Evolutionary conservation across 495 filamentous ascomycete species (phyloP), one percentile per base, ranked within the genome.

Genomic region (Hyaloscypha variabilis): DNA sequence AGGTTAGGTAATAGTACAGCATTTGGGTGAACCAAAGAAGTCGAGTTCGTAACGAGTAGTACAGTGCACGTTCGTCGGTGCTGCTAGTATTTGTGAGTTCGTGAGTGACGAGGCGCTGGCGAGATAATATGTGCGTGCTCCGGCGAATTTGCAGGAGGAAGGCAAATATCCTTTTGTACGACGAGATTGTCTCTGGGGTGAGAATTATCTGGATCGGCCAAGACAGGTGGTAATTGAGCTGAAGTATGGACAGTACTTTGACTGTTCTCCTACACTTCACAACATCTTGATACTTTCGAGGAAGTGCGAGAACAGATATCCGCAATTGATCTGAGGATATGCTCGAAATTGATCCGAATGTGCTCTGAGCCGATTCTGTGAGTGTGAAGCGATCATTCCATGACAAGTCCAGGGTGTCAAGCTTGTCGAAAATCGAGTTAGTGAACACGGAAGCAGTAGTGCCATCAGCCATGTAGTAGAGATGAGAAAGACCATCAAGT

Each of bases 181-280:
- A 77, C 0, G 71, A 59, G 28, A 94, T 81, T 0, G 87, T 83
- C 4, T 82, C 76, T 26, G 83, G 82, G 0, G 82, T 85, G 54
- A 97, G 81, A 25, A 97, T 85, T 56, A 97, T 95, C 36, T 88
- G 89, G n/a, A 96, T 81, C 0, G 93, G 87, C 94, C 94, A 97
- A 8, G 90, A 86, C 3, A 97, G 80, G 55, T 83, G 75, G 66
- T 89, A 91, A 3, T 77, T 78, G 13, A 92, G 78, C 8, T 78
- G 81, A 6, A 91, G 78, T n/a, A 73, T 75, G 11, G 83, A 77
- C 8, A 93, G 79, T 21, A 68, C 62, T 17, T 80, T 78, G 30
- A 85, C 78, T 3, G 80, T 79, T 64, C 67, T 74, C 42, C 83
- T 75, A 28, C 77, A 67, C 8, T 74, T 75, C 8, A 72, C 68